Evolutionary conservation across 2,329 filamentous ascomycete genomes (phyloP).

Genomic region (Hymenoscyphus linearis): DNA sequence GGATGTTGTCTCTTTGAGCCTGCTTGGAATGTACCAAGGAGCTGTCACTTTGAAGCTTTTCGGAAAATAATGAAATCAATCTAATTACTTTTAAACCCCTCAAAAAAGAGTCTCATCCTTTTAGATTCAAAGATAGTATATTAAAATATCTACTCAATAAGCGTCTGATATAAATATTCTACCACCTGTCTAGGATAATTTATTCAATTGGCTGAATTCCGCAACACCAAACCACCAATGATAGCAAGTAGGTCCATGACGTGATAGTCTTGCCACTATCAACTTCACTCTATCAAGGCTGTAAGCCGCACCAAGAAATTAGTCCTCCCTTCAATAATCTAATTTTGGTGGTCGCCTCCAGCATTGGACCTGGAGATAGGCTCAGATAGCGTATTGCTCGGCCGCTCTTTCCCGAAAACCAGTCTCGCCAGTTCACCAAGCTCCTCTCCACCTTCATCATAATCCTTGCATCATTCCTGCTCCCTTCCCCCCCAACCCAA

Average conservation of each 20-base stretch:
- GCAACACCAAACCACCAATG: not conserved
- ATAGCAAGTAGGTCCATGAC: not conserved
- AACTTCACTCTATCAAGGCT: not conserved
- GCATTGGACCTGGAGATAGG: not conserved
- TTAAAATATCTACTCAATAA: not conserved
- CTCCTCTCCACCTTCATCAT: not conserved
- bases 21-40: no score
- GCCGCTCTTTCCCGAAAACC: not conserved
- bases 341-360: not conserved
- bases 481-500: not conserved
- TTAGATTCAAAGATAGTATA: no score
- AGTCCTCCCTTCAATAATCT: not conserved
- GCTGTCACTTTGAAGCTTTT: no score
- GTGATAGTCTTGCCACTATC: not conserved
- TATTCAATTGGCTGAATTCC: not conserved
- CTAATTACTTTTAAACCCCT: no score
- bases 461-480: constrained; percentile 6
- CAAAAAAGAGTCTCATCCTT: no score
- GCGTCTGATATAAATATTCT: not conserved
- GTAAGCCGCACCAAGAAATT: not conserved
- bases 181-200: not conserved
- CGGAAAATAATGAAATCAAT: no score
- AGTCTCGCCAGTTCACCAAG: no score
- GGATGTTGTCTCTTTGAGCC: no score
- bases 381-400: not conserved